phyloP scores from a whole-genome alignment of 805 yeast genomes.

The Priceomyces medius region DNA sequence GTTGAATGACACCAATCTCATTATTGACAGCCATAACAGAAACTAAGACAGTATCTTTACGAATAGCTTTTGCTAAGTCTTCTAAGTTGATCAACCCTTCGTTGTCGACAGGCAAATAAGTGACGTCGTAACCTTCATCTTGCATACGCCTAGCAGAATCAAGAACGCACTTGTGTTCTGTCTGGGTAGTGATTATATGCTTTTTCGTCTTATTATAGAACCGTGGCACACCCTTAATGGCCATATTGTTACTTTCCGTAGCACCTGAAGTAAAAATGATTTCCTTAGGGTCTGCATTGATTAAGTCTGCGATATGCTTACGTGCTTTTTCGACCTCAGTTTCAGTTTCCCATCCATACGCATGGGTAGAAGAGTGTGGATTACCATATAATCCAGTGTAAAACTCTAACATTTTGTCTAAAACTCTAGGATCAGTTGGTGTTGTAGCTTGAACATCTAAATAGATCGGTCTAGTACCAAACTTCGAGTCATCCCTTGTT shows the following conservation, averaged over 20 bases:
- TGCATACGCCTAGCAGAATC: slow-evolving; percentile 94
- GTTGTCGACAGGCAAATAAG: slow-evolving; percentile 78
- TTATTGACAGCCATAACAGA: slow-evolving; percentile 97
- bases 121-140: slow-evolving; percentile 95
- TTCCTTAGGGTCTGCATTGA: slow-evolving; percentile 94
- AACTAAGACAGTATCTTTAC: slow-evolving; percentile 88
- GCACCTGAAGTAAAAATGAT: slow-evolving; percentile 97
- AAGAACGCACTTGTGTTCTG: slow-evolving; percentile 98
- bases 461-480: slow-evolving; percentile 87
- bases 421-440: slow-evolving; percentile 94
- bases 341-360: slow-evolving; percentile 99
- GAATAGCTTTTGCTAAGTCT: slow-evolving; percentile 74
- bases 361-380: slow-evolving; percentile 95
- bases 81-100: slow-evolving; percentile 81
- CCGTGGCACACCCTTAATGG: slow-evolving; percentile 91
- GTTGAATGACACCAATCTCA: slow-evolving; percentile 97
- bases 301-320: slow-evolving; percentile 73
- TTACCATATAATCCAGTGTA: slow-evolving; percentile 94
- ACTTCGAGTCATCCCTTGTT: slow-evolving; percentile 42
- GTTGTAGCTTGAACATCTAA: slow-evolving; percentile 98
- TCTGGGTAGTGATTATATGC: slow-evolving; percentile 93
- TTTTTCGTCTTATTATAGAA: slow-evolving; percentile 87
- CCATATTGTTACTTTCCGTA: slow-evolving; percentile 95
- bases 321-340: slow-evolving; percentile 87
- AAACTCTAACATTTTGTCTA: slow-evolving; percentile 81